Evolutionary conservation across 2,329 filamentous ascomycete species (phyloP), one percentile per base, ranked within the genome.

Genomic region (Xylaria sp.): DNA sequence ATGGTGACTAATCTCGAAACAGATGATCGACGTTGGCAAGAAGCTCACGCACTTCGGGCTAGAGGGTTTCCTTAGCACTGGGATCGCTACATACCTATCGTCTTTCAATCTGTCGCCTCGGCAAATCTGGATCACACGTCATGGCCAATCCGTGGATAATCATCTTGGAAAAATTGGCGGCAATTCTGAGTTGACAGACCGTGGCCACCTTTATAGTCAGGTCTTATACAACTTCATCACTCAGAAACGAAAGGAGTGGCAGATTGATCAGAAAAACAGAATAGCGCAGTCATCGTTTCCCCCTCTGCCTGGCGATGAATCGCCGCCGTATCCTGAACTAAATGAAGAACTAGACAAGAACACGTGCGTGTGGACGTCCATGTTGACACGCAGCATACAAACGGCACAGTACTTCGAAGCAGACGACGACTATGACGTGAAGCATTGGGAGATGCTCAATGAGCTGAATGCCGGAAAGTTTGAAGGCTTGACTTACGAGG

Each of bases 311-410:
- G 95, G 95, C 60, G 94, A 97, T 77, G 91, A 91, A 68, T 98
- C 95, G 0, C 95, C 95, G 4, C 95, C 95, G 0, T 98, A 99
- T 72, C 95, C 95, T 0, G 92, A 97, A 74, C 89, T 89, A 69
- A 84, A 87, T 65, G 84, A 84, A 52, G 88, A 89, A 51, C 80
- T 88, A 31, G 86, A 90, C 31, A 96, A 97, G 80, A 92, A 92
- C 74, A 98, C 97, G 75, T 99, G 95, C 76, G 92, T 99, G 15
- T 99, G 95, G 95, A 97, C 94, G 0, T 96, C 92, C 2, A 98
- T 98, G 94, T 86, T 99, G 66, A 90, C 91, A 74, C 91, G 95
- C 67, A 93, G 92, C 63, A 89, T 95, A 53, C 88, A 97, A 73
- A 96, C 94, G 0, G 93, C 91, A 0, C 88, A 95, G 67, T 90